These are phyloP conservation scores for Salvia rosmarinus DNA, from an alignment of 257 asterid genomes.

Conservation along the genomic window DNA sequence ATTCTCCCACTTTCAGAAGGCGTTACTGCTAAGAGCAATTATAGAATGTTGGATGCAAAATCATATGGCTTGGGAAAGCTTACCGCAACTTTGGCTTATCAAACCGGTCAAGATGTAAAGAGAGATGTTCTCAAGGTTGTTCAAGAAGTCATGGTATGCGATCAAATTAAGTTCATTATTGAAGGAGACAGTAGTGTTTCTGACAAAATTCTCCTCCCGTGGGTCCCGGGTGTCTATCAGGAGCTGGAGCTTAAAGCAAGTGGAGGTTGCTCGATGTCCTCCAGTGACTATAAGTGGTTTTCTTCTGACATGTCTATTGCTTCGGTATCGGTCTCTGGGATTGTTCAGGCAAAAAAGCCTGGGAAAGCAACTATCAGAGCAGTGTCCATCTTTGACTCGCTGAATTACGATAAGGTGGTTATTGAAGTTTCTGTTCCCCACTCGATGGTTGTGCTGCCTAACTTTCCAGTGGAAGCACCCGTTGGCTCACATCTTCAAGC, in stretches of 20 bases:
- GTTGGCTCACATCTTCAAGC: constrained; percentile 82
- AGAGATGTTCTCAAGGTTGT: constrained; percentile 76
- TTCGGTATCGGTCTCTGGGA: constrained; percentile 82
- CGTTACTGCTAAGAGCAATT: constrained; percentile 38
- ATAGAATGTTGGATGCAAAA: constrained; percentile 60
- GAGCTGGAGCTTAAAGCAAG: constrained; percentile 77
- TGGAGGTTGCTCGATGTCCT: constrained; percentile 87
- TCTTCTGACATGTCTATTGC: constrained; percentile 74
- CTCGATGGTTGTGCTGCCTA: constrained; percentile 62
- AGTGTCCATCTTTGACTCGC: constrained; percentile 70
- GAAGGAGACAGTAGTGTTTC: constrained; percentile 43
- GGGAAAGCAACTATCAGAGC: constrained; percentile 80
- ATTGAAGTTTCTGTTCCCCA: constrained; percentile 80
- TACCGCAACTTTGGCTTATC: constrained; percentile 69
- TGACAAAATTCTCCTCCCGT: constrained; percentile 68
- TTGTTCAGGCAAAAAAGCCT: constrained; percentile 76
- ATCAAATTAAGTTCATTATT: constrained; percentile 64
- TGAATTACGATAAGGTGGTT: constrained; percentile 73
- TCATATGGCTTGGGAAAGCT: constrained; percentile 79
- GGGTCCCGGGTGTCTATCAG: constrained; percentile 83
- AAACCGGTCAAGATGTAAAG: constrained; percentile 50
- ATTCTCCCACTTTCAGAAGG: constrained; percentile 61
- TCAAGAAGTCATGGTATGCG: constrained; percentile 94
- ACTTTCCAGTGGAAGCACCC: constrained; percentile 77
- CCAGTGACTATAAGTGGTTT: constrained; percentile 86